A percentile compares a stretch with the other conserved stretches of the same genome.
These are phyloP conservation scores for Carallia pectinifolia DNA, from an alignment of 345 rosid genomes.

Conservation along the genomic window DNA sequence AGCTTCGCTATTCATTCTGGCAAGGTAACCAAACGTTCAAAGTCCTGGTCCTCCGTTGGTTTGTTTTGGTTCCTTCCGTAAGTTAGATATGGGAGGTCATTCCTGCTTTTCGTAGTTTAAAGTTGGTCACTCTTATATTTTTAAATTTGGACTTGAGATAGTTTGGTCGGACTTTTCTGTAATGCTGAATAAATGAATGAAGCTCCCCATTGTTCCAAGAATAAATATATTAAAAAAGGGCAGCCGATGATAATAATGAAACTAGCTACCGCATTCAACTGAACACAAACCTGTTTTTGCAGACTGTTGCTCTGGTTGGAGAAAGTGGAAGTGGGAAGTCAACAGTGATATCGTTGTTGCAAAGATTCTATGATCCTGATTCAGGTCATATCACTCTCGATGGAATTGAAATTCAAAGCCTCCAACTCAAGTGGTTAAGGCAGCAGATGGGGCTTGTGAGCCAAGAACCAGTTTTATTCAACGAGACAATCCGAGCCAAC, in stretches of 20 bases:
- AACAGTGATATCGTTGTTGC: slow-evolving; percentile 65
- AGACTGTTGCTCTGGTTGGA: slow-evolving; percentile 88
- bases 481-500: slow-evolving; percentile 75
- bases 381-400: slow-evolving; percentile 71
- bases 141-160: no score
- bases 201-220: not conserved
- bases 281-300: slow-evolving; percentile 8
- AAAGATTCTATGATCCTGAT: slow-evolving; percentile 79
- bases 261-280: no score
- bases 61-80: not conserved
- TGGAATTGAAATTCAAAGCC: slow-evolving; percentile 57
- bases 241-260: not conserved
- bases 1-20: slow-evolving; percentile 66
- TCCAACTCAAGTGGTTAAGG: slow-evolving; percentile 72
- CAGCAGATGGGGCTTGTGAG: slow-evolving; percentile 86
- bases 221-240: not conserved
- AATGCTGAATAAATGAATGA: no score
- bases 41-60: no score
- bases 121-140: no score
- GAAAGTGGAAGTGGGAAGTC: slow-evolving; percentile 93
- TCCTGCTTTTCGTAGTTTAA: no score
- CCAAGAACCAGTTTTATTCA: slow-evolving; percentile 83
- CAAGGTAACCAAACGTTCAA: slow-evolving; percentile 39
- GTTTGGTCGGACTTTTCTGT: no score
- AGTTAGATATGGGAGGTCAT: no score